Evolutionary conservation across 352 stramenopile genomes (phyloP), one percentile per base, ranked within the genome.

Genomic region (Phytopythium vexans): DNA sequence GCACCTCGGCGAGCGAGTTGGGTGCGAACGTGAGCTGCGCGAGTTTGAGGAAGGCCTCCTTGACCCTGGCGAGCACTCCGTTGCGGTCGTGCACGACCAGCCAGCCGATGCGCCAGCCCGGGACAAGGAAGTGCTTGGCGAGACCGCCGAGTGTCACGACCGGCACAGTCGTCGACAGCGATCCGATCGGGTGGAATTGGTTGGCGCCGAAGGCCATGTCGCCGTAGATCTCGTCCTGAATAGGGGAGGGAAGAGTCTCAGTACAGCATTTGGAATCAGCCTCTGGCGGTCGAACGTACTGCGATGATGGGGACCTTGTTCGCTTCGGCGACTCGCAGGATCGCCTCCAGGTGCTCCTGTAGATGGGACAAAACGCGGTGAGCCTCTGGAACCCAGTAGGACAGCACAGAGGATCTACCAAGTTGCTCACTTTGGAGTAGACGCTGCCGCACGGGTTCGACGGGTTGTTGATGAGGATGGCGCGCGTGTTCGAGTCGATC

Each of bases 61-160:
- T 79, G 0, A 99, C 79, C 53, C 97, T 74, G 47, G 79, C 75
- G 21, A 93, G 48, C 27, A 88, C 55, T 38, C 86, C 51, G 56
- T 88, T 77, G 57, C 86, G 84, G 64, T 98, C 95, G 57, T 98
- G 88, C 50, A 99, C 90, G 48, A 97, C 80, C 44, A 98, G 60
- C 95, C 96, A 99, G 16, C 96, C 96, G 7, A 98, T 77, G 52
- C 96, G 83, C 92, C 94, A 98, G 33, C 96, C 96, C 14, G 96
- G 94, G 14, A 98, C 77, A 14, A 98, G 68, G 64, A 97, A 99
- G 58, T 98, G 92, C 71, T 99, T 99, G 10, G 93, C 94, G 12
- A 98, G 61, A n/a, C 89, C 88, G 41, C 85, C 72, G 14, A 94
- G 68, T 7, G 82, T 68, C 9, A 97, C 66, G 8, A 97, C 76